Evolutionary conservation across 139 green algal species (phyloP).

Genomic region (Chara braunii): DNA sequence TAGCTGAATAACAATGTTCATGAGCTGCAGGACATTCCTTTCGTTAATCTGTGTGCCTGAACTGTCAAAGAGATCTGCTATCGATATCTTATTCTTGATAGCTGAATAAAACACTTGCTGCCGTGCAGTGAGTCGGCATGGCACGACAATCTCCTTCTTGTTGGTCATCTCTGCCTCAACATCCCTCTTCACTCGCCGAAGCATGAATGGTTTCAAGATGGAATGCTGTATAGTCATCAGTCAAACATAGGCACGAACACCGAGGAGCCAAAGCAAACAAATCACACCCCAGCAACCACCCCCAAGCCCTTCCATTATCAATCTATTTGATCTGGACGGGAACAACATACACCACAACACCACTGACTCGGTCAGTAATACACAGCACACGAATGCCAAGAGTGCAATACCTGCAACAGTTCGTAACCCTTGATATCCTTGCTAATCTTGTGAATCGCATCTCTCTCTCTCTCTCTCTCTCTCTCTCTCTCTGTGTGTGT

Average conservation of each 20-base stretch:
- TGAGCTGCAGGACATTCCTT: conserved; percentile 47
- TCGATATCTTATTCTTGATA: conserved; percentile 49
- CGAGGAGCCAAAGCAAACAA: too few relatives aligned
- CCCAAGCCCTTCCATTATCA: too few relatives aligned
- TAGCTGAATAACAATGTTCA: conserved; percentile 59
- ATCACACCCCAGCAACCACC: too few relatives aligned
- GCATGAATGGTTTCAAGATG: conserved; percentile 61
- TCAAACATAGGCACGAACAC: neutral
- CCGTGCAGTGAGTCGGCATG: conserved; percentile 33
- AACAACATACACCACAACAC: too few relatives aligned
- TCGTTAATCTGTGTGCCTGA: conserved; percentile 36
- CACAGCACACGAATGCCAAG: too few relatives aligned
- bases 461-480: too few relatives aligned
- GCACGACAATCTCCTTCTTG: conserved; percentile 41
- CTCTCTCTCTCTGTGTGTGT: too few relatives aligned
- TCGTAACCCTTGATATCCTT: too few relatives aligned
- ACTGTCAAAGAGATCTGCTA: conserved; percentile 49
- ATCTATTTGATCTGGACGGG: too few relatives aligned
- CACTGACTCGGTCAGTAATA: too few relatives aligned
- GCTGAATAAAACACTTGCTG: conserved; percentile 34
- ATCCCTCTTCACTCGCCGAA: conserved; percentile 61
- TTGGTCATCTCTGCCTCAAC: conserved; percentile 51
- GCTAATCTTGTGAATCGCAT: too few relatives aligned
- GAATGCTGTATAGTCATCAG: conserved; percentile 38
- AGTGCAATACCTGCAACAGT: too few relatives aligned